Evolutionary conservation across 495 filamentous ascomycete genomes (phyloP).

Genomic region (Penicillium nucicola): DNA sequence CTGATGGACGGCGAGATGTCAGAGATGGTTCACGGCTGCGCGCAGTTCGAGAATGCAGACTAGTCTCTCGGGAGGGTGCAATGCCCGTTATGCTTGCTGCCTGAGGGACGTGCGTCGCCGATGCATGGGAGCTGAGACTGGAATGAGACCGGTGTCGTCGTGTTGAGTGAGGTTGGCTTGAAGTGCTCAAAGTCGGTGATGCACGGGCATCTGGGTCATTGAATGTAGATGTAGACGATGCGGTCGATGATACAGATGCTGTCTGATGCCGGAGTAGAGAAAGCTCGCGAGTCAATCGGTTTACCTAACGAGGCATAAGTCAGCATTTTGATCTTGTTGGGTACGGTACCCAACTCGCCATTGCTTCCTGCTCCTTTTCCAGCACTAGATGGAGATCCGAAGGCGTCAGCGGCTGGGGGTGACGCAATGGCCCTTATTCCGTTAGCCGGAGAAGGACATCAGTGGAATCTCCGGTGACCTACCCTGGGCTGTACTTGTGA

Average conservation of each 20-base stretch:
- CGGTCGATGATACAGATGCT: constrained; percentile 75
- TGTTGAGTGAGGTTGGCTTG: constrained; percentile 53
- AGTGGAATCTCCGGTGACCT: constrained; percentile 2
- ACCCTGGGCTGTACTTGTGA: constrained; percentile 58
- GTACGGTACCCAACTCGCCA: constrained; percentile 53
- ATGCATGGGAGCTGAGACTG: constrained; percentile 52
- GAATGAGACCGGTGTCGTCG: constrained; percentile 65
- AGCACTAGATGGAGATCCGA: constrained; percentile 82
- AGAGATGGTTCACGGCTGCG: constrained; percentile 44
- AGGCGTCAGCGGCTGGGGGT: constrained; percentile 79
- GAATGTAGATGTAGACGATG: constrained; percentile 69
- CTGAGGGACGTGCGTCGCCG: constrained; percentile 43
- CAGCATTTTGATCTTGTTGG: constrained; percentile 7
- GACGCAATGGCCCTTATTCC: constrained; percentile 61
- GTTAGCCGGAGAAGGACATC: neutral
- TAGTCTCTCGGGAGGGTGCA: constrained; percentile 44
- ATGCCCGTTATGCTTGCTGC: constrained; percentile 46
- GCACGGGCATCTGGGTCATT: constrained; percentile 48
- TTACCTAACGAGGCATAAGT: constrained; percentile 56
- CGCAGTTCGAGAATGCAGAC: constrained; percentile 17
- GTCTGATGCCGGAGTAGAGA: constrained; percentile 75
- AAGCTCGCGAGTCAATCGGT: constrained; percentile 86
- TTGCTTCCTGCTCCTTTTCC: constrained; percentile 92
- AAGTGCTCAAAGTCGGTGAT: constrained; percentile 47
- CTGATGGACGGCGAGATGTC: constrained; percentile 40